Evolutionary conservation across 371 early-diverging fungal species (phyloP).

Genomic region (Mortierella sp.): DNA sequence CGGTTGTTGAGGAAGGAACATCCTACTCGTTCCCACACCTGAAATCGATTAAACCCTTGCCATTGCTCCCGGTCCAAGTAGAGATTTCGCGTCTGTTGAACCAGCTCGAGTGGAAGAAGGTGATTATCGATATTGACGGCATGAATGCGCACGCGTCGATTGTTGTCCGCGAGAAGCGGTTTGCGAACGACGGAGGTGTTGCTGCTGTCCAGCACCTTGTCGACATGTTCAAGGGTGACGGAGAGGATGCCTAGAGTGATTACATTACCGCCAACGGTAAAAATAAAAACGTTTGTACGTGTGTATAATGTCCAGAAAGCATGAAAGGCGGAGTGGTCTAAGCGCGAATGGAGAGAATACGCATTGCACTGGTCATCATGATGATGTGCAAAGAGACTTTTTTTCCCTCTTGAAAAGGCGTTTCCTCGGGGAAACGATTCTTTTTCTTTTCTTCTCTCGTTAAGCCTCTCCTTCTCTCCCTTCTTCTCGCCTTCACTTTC

Average conservation of each 20-base stretch:
- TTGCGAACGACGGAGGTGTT: conserved; percentile 37
- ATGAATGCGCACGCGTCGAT: conserved; percentile 51
- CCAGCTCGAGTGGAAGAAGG: conserved; percentile 41
- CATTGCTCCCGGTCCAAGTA: conserved; percentile 29
- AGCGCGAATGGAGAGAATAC: neutral
- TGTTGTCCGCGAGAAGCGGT: conserved; percentile 48
- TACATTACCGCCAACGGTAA: neutral
- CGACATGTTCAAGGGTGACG: conserved; percentile 46
- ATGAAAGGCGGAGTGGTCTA: neutral
- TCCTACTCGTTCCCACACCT: conserved; percentile 49
- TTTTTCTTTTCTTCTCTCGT: neutral
- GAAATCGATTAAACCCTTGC: conserved; percentile 27
- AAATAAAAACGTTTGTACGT: neutral
- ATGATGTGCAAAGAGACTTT: neutral
- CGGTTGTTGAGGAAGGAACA: neutral
- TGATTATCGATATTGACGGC: conserved; percentile 47
- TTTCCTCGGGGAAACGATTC: neutral
- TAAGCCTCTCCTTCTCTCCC: neutral
- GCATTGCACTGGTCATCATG: neutral
- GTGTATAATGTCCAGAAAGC: neutral
- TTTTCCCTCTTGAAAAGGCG: neutral
- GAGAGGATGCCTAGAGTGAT: conserved; percentile 37
- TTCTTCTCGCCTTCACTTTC: neutral
- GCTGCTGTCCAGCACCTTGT: conserved; percentile 49
- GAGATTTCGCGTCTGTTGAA: conserved; percentile 45